phyloP scores from a whole-genome alignment of 805 yeast genomes.

The Saturnispora silvae region DNA sequence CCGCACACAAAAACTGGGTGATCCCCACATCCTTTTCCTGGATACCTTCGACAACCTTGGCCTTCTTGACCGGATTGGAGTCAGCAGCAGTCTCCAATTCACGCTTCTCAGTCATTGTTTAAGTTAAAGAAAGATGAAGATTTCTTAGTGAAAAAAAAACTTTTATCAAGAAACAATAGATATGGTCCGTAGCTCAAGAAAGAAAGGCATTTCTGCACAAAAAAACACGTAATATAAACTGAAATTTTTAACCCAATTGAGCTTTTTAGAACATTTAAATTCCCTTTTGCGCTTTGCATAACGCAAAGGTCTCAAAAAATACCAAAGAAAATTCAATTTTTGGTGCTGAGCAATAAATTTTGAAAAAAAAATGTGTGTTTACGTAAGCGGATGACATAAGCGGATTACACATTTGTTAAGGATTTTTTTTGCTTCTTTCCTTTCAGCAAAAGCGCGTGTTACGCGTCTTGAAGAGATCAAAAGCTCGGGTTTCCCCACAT shows the following conservation, averaged over 20 bases:
- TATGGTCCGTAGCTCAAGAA: background rate
- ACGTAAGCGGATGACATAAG: too few species aligned
- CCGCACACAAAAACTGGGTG: conserved; percentile 36
- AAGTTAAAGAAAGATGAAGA: background rate
- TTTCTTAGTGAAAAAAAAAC: background rate
- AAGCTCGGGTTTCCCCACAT: too few species aligned
- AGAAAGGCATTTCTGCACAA: background rate
- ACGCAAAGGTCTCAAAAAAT: background rate
- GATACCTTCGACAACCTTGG: conserved; percentile 26
- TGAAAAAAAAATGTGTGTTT: background rate
- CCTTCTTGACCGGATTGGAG: background rate
- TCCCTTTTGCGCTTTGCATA: too few species aligned
- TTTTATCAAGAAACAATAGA: background rate
- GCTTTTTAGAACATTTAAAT: too few species aligned
- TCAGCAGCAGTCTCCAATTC: background rate
- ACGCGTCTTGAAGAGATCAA: too few species aligned
- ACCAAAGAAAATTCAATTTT: background rate
- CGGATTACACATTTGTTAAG: too few species aligned
- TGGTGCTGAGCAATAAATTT: background rate
- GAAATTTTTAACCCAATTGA: too few species aligned
- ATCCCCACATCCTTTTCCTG: conserved; percentile 83
- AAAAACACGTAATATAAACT: too few species aligned
- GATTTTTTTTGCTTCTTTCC: background rate
- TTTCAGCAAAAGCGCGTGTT: background rate
- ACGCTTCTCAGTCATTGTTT: conserved; percentile 4